Conservation (phyloP, 345 rosid species). For the Arabidopsis thaliana region DNA sequence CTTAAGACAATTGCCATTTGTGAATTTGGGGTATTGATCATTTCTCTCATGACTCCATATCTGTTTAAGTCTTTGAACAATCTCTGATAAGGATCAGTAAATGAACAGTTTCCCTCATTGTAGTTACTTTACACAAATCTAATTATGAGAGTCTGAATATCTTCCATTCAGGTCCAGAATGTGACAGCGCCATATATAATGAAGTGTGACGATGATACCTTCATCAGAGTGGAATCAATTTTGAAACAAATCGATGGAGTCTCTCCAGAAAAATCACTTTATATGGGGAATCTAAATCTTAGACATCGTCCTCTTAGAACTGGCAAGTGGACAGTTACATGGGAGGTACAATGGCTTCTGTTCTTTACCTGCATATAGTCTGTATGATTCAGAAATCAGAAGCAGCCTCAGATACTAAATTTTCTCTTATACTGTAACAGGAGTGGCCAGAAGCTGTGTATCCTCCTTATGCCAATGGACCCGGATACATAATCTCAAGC, state of each 20-base stretch:
- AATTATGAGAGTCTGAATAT: constrained; percentile 7
- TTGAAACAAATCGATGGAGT: constrained; percentile 76
- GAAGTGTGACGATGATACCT: constrained; percentile 98
- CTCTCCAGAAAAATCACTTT: constrained; percentile 68
- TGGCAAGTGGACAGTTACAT: constrained; percentile 97
- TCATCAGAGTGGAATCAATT: constrained; percentile 79
- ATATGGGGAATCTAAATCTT: constrained; percentile 97
- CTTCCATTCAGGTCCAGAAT: constrained; percentile 71
- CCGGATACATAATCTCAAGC: constrained; percentile 81
- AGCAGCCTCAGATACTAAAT: constrained; percentile 18
- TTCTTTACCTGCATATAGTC: constrained; percentile 11
- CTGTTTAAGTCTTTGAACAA: neutral
- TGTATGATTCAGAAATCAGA: constrained; percentile 14
- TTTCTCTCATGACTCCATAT: constrained; percentile 22
- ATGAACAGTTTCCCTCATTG: constrained; percentile 6
- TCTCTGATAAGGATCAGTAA: constrained; percentile 1
- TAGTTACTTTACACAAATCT: neutral
- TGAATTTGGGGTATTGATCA: constrained; percentile 82
- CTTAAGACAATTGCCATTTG: constrained; percentile 94
- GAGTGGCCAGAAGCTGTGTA: constrained; percentile 94
- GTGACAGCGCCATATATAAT: constrained; percentile 78
- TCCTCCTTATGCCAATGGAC: constrained; percentile 97
- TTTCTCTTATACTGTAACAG: constrained; percentile 56
- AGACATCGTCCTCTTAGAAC: constrained; percentile 90
- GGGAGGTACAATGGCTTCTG: constrained; percentile 62